Base-by-base conservation (phyloP, 1,284 basidiomycete genomes). In the Ganoderma leucocontextum region DNA sequence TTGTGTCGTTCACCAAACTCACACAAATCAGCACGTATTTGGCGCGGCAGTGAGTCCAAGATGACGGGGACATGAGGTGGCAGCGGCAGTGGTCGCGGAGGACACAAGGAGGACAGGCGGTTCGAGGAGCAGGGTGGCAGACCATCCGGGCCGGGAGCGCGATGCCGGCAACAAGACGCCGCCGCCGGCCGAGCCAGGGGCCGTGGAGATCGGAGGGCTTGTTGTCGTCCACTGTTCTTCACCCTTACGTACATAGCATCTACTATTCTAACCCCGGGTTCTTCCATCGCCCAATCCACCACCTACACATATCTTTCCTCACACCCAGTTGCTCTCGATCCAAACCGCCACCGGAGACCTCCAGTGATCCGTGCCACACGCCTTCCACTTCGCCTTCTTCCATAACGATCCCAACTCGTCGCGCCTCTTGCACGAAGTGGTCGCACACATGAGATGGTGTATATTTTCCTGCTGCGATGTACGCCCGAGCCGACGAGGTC, bases 401-500 rank as follows among this genome's bases (percentile, higher is more conserved):
- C 74, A 87, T 83, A 12, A 78, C 66, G 15, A 93, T 74, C 0
- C 89, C 89, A 3, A 78, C 78, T 2, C 65, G 68, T 59, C 74
- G 76, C 1, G 81, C 84, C 62, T 83, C 76, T 22, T 70, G 73
- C 8, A 93, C 66, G 76, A 92, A 93, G 55, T 80, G 79, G 19
- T 84, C 79, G 78, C 89, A 92, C 29, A 89, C 84, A 38, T 83
- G 74, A 2, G 83, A 72, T 17, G 78, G 81, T 0, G 91, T 91
- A 77, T 91, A 91, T 55, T 85, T 86, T 8, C 91, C 91, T 12
- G 88, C 88, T 0, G 89, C 87, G 44, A 91, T 82, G 73, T 91
- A 89, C 0, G 85, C 82, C 29, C 85, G 79, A 5, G 89, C 83
- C 6, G 77, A 69, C 4, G 78, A 59, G 1, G 78, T 75, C 53